Conservation (phyloP, 2,329 filamentous ascomycete species). For the Trichophyton verrucosum region DNA sequence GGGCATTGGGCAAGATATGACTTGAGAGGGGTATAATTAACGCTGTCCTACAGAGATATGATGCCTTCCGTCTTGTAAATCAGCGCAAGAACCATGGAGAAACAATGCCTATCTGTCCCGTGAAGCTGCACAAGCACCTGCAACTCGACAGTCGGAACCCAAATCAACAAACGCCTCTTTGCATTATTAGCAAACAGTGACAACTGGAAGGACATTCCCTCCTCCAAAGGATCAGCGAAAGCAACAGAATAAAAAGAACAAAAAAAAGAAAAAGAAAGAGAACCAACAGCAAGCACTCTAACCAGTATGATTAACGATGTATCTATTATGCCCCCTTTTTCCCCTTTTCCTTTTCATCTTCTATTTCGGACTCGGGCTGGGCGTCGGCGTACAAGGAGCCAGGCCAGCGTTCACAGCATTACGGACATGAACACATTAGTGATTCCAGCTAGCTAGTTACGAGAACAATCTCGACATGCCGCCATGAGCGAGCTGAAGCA, state of each 20-base stretch:
- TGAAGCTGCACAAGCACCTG: background rate
- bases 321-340: background rate
- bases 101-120: background rate
- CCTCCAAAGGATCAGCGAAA: background rate
- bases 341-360: background rate
- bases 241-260: background rate
- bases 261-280: background rate
- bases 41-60: slow-evolving; percentile 1
- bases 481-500: background rate
- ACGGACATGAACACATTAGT: background rate
- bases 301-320: slow-evolving; percentile 3
- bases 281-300: background rate
- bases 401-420: slow-evolving; percentile 1
- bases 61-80: slow-evolving; percentile 1
- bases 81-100: background rate
- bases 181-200: background rate
- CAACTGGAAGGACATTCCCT: background rate
- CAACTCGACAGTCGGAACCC: background rate
- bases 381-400: slow-evolving; percentile 1
- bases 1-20: background rate
- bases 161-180: background rate
- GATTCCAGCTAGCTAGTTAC: slow-evolving; percentile 2
- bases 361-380: slow-evolving; percentile 3
- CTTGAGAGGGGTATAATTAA: background rate
- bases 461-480: background rate